Evolutionary conservation across 495 filamentous ascomycete genomes (phyloP), one percentile per base, ranked within the genome.

Genomic region (Penicillium argentinense): DNA sequence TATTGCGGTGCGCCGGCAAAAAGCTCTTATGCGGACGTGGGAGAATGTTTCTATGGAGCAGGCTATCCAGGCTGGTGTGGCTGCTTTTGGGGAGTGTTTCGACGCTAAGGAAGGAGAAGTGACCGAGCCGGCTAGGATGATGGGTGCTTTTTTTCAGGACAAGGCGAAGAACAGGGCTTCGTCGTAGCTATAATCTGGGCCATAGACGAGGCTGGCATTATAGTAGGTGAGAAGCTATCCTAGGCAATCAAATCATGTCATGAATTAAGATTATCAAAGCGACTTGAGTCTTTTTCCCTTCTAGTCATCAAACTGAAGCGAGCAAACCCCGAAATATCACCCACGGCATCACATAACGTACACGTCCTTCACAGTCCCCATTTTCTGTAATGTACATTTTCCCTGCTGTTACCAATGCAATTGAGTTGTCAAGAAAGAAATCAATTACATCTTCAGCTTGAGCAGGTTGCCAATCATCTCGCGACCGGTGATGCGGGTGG

Each of bases 381-480:
- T 26, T 38, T n/a, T 36, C 33, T 18, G 33, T 36, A 36, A 36
- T 36, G 33, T 36, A 36, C 33, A 36, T 36, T 0, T n/a, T n/a
- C n/a, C n/a, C n/a, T n/a, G n/a, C n/a, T n/a, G n/a, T n/a, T n/a
- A n/a, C 30, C 11, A 41, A 11, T 26, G n/a, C 28, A 32, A 25
- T 22, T 12, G 1, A 2, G 28, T 24, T 12, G 4, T 8, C n/a
- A n/a, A n/a, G n/a, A n/a, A n/a, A n/a, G n/a, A n/a, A n/a, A n/a
- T n/a, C n/a, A n/a, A n/a, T 71, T 77, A 95, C 40, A 93, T 62
- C 79, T 93, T 95, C 25, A 81, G 79, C 55, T 76, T 69, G 39
- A 83, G 60, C 54, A 91, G 62, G 63, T 95, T 91, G 16, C 53
- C 58, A 18, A 88, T 67, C 80, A 91, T 92, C 73, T 90, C 80